These are phyloP conservation scores for Dothistroma septosporum DNA, from an alignment of 2,329 filamentous ascomycete species.

Conservation along the genomic window DNA sequence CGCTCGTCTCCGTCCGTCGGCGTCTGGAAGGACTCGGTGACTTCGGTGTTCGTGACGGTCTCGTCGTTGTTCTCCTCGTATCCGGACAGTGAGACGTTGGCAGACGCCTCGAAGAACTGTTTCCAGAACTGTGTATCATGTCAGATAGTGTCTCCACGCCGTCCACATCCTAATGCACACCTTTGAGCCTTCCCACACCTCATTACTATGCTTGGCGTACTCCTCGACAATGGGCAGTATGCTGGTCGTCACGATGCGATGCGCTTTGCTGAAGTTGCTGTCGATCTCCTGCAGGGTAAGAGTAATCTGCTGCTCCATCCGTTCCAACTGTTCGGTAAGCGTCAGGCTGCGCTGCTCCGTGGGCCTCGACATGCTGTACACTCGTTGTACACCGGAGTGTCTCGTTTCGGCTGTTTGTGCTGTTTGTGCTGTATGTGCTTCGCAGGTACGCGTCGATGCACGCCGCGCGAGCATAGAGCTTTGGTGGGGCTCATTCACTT, in stretches of 20 bases:
- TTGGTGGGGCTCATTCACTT: not conserved
- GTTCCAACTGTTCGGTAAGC: conserved; percentile 91
- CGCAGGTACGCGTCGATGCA: not conserved
- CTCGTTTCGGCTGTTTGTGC: not conserved
- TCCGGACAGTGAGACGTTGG: conserved; percentile 91
- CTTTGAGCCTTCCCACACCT: conserved; percentile 96
- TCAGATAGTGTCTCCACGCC: conserved; percentile 6
- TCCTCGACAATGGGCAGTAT: conserved; percentile 92
- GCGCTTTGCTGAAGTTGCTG: conserved; percentile 94
- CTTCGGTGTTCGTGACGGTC: conserved; percentile 44
- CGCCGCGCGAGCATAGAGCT: not conserved
- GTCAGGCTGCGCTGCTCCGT: conserved; percentile 60
- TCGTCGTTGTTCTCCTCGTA: conserved; percentile 77
- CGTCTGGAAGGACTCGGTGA: conserved; percentile 29
- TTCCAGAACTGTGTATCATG: conserved; percentile 78
- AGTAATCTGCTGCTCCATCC: conserved; percentile 93
- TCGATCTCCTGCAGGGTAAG: conserved; percentile 98
- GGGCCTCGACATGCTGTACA: conserved; percentile 13
- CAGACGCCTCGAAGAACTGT: conserved; percentile 97
- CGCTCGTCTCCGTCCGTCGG: conserved; percentile 27
- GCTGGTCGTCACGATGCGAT: conserved; percentile 89
- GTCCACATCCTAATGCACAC: conserved; percentile 42
- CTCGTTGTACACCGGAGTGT: no score
- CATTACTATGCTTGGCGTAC: conserved; percentile 87
- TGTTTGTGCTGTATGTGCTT: no score